Evolutionary conservation across 2,329 filamentous ascomycete genomes (phyloP), one percentile per base, ranked within the genome.

Genomic region (Neodidymelliopsis sp.): DNA sequence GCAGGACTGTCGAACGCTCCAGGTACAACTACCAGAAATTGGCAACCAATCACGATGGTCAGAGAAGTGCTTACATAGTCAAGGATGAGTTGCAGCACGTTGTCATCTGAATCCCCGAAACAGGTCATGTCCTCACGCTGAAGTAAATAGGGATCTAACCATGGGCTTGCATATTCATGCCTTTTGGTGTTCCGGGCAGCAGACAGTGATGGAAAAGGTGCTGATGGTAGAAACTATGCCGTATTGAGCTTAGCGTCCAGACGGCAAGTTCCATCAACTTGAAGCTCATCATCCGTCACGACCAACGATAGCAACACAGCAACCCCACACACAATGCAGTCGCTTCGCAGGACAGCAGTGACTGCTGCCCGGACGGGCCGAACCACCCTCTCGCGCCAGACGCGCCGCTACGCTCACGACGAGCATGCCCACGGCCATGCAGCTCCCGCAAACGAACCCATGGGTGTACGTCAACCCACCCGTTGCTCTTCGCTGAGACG

Each of bases 401-500:
- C 68, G 49, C 75, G 75, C 56, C 74, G 77, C 49, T 73, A 65
- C 48, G 74, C 71, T 36, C 69, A 74, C 59, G 65, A 70, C 41
- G 59, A 67, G 53, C 66, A 69, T 57, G 62, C 55, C 39, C 66
- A 69, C 56, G 65, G 64, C 57, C 71, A 74, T 54, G 54, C 54
- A 43, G 63, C 57, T 54, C 73, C 77, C 40, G 73, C 66, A 44
- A 74, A 75, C 50, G 80, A 83, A 67, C 73, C 75, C 52, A 72
- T 82, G 51, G 79, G 80, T 43, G 80, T 83, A 75, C 65, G 79
- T 77, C 53, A 28, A 44, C 35, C 45, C 39, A 42, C 62, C 53
- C 54, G 53, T 60, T 43, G 49, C 35, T 24, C 44, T 43, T 37
- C 24, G 16, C 27, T 15, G 25, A 38, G 6, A 23, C 38, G 8